Evolutionary conservation across 2,329 filamentous ascomycete genomes (phyloP).

Genomic region (Amylocarpus encephaloides): DNA sequence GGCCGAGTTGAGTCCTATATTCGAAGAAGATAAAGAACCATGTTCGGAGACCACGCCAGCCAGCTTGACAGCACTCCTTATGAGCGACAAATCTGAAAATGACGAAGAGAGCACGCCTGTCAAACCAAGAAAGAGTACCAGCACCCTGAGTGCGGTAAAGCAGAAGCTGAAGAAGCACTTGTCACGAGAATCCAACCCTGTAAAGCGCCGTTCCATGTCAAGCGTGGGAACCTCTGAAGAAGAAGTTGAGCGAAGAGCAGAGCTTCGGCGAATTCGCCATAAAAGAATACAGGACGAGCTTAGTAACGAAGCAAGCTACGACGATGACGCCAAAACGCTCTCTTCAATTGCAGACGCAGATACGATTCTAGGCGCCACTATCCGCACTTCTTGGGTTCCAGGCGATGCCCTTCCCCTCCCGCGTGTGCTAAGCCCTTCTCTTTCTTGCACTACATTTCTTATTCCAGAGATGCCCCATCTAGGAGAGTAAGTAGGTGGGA

Average conservation of each 20-base stretch:
- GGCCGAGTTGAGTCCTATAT: conserved; percentile 24
- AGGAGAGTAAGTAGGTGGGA: conserved; percentile 12
- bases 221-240: conserved; percentile 44
- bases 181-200: conserved; percentile 37
- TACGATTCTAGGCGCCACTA: conserved; percentile 4
- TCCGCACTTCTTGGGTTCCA: conserved; percentile 12
- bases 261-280: conserved; percentile 48
- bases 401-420: conserved; percentile 11
- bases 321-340: conserved; percentile 32
- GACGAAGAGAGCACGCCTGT: conserved; percentile 35
- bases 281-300: conserved; percentile 54
- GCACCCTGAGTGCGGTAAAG: conserved; percentile 41
- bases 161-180: conserved; percentile 35
- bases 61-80: conserved; percentile 9
- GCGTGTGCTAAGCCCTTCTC: conserved; percentile 4
- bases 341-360: conserved; percentile 9
- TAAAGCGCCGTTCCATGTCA: conserved; percentile 36
- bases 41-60: background rate
- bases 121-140: conserved; percentile 35
- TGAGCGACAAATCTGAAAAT: conserved; percentile 15
- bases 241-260: conserved; percentile 48
- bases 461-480: conserved; percentile 10
- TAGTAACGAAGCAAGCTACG: conserved; percentile 39
- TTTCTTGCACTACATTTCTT: conserved; percentile 7
- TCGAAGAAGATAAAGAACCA: conserved; percentile 11